Base-by-base conservation (phyloP, 2,329 filamentous ascomycete genomes). In the Phaeosphaeria sp. region DNA sequence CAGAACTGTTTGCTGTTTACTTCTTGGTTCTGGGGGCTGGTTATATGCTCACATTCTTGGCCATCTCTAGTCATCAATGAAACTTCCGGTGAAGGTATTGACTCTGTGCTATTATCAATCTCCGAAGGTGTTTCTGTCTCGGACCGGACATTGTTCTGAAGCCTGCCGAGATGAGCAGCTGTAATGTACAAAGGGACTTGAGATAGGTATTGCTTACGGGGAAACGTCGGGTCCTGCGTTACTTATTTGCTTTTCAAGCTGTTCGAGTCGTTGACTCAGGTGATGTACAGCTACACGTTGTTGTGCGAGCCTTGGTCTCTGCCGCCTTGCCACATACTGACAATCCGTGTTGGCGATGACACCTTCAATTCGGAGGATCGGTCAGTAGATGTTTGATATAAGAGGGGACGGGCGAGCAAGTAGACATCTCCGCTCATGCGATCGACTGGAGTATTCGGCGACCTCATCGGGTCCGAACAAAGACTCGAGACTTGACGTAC, bases 311-410 rank as follows among this genome's bases (percentile, higher is more conserved):
- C 69, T 64, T 43, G 66, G 65, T 24, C 70, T 56, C 59, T 71
- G 63, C 18, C 65, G 57, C n/a, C 71, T 61, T 44, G 68, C 69
- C 15, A 72, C 61, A 57, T 74, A 74, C 33, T 68, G 58, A 49
- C 71, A 74, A 27, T 71, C 68, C 22, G 54, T 49, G 9, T 60
- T 63, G 13, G 68, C 66, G 18, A 60, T 61, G 22, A 65, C 57
- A 53, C 30, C 30, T 36, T 7, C 11, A 13, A 13, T 36, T 36
- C 30, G 30, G 30, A 13, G 11, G 3, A 6, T 3, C 8, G 15
- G 5, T 36, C 30, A 36, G 30, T 36, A 36, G 3, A 36, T 36
- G 11, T 7, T 13, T 13, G 30, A 13, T 36, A 7, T 3, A 7
- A 13, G 30, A 36, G 30, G 11, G 30, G 30, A 36, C 15, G 11